Evolutionary conservation across 495 filamentous ascomycete genomes (phyloP).

Genomic region (Bryoglossum gracile): DNA sequence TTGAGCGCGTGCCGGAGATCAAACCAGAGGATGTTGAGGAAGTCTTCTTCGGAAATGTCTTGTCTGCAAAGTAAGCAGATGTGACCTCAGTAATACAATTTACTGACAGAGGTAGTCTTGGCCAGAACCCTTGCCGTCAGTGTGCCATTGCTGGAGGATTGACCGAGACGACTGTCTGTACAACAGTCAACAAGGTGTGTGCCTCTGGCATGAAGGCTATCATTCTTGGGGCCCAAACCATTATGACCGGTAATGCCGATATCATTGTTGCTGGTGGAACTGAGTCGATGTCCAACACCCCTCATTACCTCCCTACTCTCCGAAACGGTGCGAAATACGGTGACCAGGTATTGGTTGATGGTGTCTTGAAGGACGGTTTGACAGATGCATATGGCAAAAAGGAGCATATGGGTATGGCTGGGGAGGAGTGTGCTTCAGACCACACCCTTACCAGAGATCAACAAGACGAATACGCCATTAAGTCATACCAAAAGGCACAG

Average conservation of each 20-base stretch:
- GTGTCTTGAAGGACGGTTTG: conserved; percentile 84
- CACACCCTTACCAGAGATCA: conserved; percentile 71
- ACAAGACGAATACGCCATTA: conserved; percentile 91
- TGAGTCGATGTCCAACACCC: conserved; percentile 96
- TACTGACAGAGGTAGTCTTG: conserved; percentile 53
- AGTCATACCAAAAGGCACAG: conserved; percentile 85
- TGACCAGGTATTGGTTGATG: conserved; percentile 77
- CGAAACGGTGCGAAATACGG: conserved; percentile 87
- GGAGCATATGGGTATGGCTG: conserved; percentile 90
- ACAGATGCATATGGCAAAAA: conserved; percentile 84
- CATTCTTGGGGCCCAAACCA: conserved; percentile 90
- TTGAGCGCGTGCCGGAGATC: conserved; percentile 78
- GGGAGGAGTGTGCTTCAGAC: conserved; percentile 84
- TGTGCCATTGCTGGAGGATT: conserved; percentile 86
- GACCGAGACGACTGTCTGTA: conserved; percentile 67
- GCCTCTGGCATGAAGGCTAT: conserved; percentile 90
- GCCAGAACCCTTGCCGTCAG: conserved; percentile 93
- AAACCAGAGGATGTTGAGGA: conserved; percentile 84
- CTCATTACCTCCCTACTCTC: conserved; percentile 86
- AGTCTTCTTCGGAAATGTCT: conserved; percentile 95
- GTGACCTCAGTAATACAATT: conserved; percentile 4
- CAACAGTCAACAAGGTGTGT: conserved; percentile 98
- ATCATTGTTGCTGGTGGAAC: conserved; percentile 87
- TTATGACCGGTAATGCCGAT: conserved; percentile 87
- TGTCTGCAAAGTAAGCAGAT: conserved; percentile 86